phyloP scores from a whole-genome alignment of 2,329 filamentous ascomycete genomes.

The Aspergillus glaucus region DNA sequence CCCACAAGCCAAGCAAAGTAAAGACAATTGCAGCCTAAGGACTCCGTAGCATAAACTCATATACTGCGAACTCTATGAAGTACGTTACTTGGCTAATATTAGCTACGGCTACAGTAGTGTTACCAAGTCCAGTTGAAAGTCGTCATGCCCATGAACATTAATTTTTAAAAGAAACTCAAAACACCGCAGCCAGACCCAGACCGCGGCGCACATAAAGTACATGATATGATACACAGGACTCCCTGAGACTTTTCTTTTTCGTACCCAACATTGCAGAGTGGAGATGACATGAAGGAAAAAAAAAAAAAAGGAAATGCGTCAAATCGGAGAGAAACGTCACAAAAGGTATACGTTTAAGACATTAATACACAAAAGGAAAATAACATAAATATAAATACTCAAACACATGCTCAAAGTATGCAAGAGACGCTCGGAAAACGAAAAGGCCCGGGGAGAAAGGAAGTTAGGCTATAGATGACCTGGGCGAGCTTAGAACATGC shows the following conservation, averaged over 20 bases:
- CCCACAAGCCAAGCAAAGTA: no score
- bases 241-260: slow-evolving; percentile 17
- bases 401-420: slow-evolving; percentile 26
- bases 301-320: slow-evolving; percentile 1
- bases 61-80: no score
- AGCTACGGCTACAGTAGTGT: no score
- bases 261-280: slow-evolving; percentile 18
- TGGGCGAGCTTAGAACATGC: slow-evolving; percentile 54
- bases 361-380: slow-evolving; percentile 19
- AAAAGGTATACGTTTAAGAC: slow-evolving; percentile 15
- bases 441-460: slow-evolving; percentile 17
- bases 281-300: slow-evolving; percentile 13
- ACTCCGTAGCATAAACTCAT: no score
- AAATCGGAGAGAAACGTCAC: slow-evolving; percentile 3
- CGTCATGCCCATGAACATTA: slow-evolving; percentile 5
- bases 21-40: no score
- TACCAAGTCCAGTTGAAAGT: no score
- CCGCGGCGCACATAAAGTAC: slow-evolving; percentile 12
- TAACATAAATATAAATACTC: slow-evolving; percentile 13
- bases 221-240: slow-evolving; percentile 22
- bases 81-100: no score
- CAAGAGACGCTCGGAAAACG: slow-evolving; percentile 27
- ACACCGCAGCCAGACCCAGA: slow-evolving; percentile 4
- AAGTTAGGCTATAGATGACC: slow-evolving; percentile 1
- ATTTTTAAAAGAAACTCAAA: slow-evolving; percentile 9